Base-by-base conservation (phyloP, 2,329 filamentous ascomycete genomes). In the Fusarium incarnatum region DNA sequence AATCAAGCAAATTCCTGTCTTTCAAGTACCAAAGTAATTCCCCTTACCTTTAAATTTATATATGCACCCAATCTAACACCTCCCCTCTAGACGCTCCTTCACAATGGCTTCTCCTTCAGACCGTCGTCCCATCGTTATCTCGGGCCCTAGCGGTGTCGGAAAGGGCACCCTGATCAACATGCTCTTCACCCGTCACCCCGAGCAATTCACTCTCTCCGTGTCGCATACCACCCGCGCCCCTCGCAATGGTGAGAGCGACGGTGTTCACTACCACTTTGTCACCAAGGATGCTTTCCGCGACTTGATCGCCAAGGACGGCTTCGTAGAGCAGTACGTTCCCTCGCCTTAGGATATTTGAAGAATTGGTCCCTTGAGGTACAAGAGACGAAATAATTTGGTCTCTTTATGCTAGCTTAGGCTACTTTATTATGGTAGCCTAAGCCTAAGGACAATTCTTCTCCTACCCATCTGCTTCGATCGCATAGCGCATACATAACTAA, bases 171-270 rank as follows among this genome's bases (percentile, higher is more conserved):
- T 95, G 68, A 89, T 92, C 80, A 90, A 89, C 77, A 85, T 88
- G 52, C 89, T 95, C 52, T 91, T 94, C 78, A 82, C 85, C 47
- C 75, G 77, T 61, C 82, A 87, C 79, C 83, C 83, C 23, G 82
- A 86, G 48, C 80, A 78, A 56, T 87, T 87, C 70, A 80, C 84
- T 12, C 83, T 88, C n/a, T 87, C 87, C 56, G 85, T 90, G 57
- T 88, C 87, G 69, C 91, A 97, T 85, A 97, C 94, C 5, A 97
- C 94, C 23, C 91, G 94, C 20, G 75, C 81, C 3, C 94, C 94
- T 6, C 89, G 94, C n/a, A 82, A 87, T 2, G 92, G 91, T 73
- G 94, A 98, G 82, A 75, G 87, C 67, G 81, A 95, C 77, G 94
- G 92, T 75, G 85, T 88, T 40, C 89, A 97, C 79, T 98, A 98